Conservation (phyloP, 2,329 filamentous ascomycete species). For the Botrytis porri region DNA sequence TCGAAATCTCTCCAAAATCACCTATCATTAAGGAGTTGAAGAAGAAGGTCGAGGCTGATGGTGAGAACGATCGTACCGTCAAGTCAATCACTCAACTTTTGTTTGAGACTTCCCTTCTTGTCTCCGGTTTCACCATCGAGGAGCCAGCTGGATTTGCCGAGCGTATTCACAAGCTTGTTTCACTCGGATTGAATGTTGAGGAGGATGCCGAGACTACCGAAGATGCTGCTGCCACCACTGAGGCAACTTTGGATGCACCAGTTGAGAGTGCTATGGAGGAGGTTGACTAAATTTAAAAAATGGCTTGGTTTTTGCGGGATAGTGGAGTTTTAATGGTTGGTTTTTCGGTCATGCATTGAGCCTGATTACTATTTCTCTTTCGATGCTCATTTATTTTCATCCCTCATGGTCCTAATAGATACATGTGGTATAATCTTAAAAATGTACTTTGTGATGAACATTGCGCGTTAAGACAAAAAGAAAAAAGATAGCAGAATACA, state of each 20-base stretch:
- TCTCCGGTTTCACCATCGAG: slow-evolving; percentile 99
- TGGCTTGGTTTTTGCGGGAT: slow-evolving; percentile 25
- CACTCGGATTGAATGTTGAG: slow-evolving; percentile 94
- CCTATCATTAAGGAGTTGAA: slow-evolving; percentile 98
- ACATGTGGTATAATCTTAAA: slow-evolving; percentile 15
- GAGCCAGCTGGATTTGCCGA: slow-evolving; percentile 97
- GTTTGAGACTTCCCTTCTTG: slow-evolving; percentile 97
- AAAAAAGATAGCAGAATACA: slow-evolving; percentile 18
- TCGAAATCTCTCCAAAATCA: slow-evolving; percentile 99
- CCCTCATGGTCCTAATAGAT: background rate
- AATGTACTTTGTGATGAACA: slow-evolving; percentile 16
- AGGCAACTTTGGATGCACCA: slow-evolving; percentile 54
- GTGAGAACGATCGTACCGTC: slow-evolving; percentile 97
- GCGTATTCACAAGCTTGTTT: slow-evolving; percentile 99
- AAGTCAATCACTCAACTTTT: slow-evolving; percentile 98
- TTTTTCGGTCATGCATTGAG: slow-evolving; percentile 24
- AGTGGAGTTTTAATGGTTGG: slow-evolving; percentile 37
- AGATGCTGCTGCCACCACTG: slow-evolving; percentile 58
- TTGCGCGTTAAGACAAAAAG: slow-evolving; percentile 16
- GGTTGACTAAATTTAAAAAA: slow-evolving; percentile 72
- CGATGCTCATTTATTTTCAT: background rate
- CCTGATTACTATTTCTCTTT: slow-evolving; percentile 16
- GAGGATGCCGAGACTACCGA: slow-evolving; percentile 78
- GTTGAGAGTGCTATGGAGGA: slow-evolving; percentile 94
- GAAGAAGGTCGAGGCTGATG: slow-evolving; percentile 97